These are phyloP conservation scores for Mucuna pruriens DNA, from an alignment of 306 rosid species.

Conservation along the genomic window DNA sequence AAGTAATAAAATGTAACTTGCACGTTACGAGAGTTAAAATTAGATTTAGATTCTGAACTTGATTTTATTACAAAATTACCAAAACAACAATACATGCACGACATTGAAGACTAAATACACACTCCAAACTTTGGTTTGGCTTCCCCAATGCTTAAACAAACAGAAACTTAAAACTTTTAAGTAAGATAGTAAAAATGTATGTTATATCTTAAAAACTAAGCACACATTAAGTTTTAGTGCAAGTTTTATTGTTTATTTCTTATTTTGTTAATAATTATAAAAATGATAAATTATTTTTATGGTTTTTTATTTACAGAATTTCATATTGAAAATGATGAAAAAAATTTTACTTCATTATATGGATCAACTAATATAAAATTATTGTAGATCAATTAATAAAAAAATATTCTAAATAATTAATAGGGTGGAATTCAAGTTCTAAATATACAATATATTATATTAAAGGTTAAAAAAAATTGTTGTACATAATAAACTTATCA, in stretches of 20 bases:
- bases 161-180: neutral
- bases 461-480: no score
- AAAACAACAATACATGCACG: neutral
- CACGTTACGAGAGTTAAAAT: neutral
- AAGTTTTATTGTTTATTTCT: neutral
- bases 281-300: neutral
- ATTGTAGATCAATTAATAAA: neutral
- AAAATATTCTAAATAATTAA: no score
- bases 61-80: neutral
- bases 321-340: neutral
- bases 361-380: neutral
- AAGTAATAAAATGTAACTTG: neutral
- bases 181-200: neutral
- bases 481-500: no score
- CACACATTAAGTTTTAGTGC: neutral
- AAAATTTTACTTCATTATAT: neutral
- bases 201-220: slow-evolving; percentile 1
- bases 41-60: neutral
- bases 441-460: no score
- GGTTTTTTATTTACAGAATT: neutral
- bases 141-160: neutral
- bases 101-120: neutral
- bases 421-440: no score
- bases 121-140: neutral
- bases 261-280: neutral